Evolutionary conservation across 352 stramenopile genomes (phyloP), one percentile per base, ranked within the genome.

Genomic region (Elongisporangium prolatum): DNA sequence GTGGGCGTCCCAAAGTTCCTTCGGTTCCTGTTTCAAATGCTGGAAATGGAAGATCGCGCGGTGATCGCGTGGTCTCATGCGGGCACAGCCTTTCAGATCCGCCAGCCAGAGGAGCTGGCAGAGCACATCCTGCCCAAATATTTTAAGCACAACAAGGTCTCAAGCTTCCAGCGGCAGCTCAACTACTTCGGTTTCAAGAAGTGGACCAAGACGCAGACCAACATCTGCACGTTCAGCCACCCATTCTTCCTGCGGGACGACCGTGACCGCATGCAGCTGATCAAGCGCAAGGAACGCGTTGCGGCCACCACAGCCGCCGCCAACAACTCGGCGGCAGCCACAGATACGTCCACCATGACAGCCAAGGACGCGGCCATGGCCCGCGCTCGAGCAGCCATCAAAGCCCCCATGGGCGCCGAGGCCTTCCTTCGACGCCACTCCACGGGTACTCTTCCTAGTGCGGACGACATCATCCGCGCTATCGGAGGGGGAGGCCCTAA

Each of bases 161-260:
- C 80, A 52, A 88, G 78, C 55, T 90, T 90, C 62, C 80, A 90
- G 71, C 58, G 80, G 17, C 80, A 90, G 63, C 62, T 90, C 44
- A 90, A 90, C 63, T 90, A 90, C 63, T 90, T 90, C 73, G 80
- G 80, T 16, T 90, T 90, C 52, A 89, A 90, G 52, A 91, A 91
- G 59, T 88, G 78, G 80, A 90, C 78, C 58, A 90, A 90, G 63
- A 90, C 78, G 14, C 78, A 90, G 67, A 88, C 80, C 18, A 83
- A 80, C 48, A 72, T 86, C 50, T 90, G 80, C 48, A 90, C 80
- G 7, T 90, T 88, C 58, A 88, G 77, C 61, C 80, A 88, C 49
- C 80, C 80, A 2, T 86, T 74, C 61, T 90, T 90, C 56, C 34
- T 88, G 3, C 69, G 74, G 18, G 62, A 67, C 3, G 75, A 89